A percentile compares a stretch with the other conserved stretches of the same genome.
These are phyloP conservation scores for Amorphotheca resinae DNA, from an alignment of 495 filamentous ascomycete species.

Conservation along the genomic window DNA sequence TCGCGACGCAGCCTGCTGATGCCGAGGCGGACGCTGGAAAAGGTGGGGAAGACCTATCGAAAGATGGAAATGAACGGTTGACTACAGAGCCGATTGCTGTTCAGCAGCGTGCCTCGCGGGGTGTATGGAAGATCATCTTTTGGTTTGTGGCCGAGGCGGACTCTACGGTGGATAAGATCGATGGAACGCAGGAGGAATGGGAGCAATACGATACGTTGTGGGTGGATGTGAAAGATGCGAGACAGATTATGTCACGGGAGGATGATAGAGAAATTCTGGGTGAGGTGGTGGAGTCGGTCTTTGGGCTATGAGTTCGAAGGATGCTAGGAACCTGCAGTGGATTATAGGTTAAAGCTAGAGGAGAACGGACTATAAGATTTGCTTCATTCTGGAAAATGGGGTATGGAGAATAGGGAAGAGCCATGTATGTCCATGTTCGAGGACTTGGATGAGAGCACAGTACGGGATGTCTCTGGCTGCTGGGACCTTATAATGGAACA, in stretches of 20 bases:
- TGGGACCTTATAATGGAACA: no score
- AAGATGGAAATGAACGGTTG: no score
- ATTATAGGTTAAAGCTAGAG: no score
- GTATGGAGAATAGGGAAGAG: no score
- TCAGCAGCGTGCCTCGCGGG: background rate
- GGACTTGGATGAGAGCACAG: no score
- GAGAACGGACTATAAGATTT: no score
- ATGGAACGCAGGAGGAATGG: constrained; percentile 1
- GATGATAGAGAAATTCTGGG: background rate
- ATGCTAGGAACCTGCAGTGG: no score
- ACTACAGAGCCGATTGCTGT: constrained; percentile 5
- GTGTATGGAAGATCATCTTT: constrained; percentile 2
- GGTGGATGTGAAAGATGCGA: background rate
- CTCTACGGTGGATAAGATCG: background rate
- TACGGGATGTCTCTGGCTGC: no score
- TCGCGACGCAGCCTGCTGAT: background rate
- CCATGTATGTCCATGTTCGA: no score
- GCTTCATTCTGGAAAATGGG: no score
- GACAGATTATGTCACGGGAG: background rate
- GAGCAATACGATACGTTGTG: constrained; percentile 4
- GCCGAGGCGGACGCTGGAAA: background rate
- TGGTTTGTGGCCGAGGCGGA: constrained; percentile 1
- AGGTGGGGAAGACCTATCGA: background rate
- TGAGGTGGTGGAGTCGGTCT: background rate
- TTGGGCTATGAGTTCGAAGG: no score